Evolutionary conservation across 1,284 basidiomycete genomes (phyloP).

Genomic region (Afroboletus lepidellus): DNA sequence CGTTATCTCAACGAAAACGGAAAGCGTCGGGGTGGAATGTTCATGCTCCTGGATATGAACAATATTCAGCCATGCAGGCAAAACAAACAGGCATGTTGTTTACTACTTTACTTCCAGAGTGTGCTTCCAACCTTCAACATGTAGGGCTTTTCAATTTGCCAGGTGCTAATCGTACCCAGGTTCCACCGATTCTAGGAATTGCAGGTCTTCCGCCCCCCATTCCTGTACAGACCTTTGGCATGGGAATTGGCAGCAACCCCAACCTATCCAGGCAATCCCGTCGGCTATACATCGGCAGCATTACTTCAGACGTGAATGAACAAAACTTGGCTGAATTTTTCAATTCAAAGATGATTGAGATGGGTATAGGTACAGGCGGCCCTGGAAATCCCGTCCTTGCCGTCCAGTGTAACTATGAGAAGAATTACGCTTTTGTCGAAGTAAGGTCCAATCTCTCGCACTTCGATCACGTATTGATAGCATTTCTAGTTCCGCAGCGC

Average conservation of each 20-base stretch:
- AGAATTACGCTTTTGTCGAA: slow-evolving; percentile 97
- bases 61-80: slow-evolving; percentile 91
- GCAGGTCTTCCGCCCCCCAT: slow-evolving; percentile 79
- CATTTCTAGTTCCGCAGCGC: slow-evolving; percentile 85
- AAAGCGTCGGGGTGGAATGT: slow-evolving; percentile 96
- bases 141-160: slow-evolving; percentile 89
- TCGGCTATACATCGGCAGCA: slow-evolving; percentile 93
- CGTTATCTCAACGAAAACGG: slow-evolving; percentile 82
- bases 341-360: slow-evolving; percentile 93
- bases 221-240: slow-evolving; percentile 78
- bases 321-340: slow-evolving; percentile 89
- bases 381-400: slow-evolving; percentile 88
- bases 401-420: slow-evolving; percentile 96
- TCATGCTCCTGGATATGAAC: slow-evolving; percentile 92
- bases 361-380: slow-evolving; percentile 79
- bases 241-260: slow-evolving; percentile 80
- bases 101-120: slow-evolving; percentile 16
- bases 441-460: slow-evolving; percentile 42
- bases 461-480: slow-evolving; percentile 5
- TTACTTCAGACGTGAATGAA: slow-evolving; percentile 90
- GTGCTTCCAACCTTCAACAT: not conserved
- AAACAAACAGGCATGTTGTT: slow-evolving; percentile 84
- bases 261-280: slow-evolving; percentile 90
- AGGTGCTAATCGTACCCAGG: slow-evolving; percentile 85
- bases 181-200: slow-evolving; percentile 76